A percentile compares a stretch with the other conserved stretches of the same genome.
Evolutionary conservation across 2,329 filamentous ascomycete species (phyloP).

Genomic region (Macrophomina phaseolina): DNA sequence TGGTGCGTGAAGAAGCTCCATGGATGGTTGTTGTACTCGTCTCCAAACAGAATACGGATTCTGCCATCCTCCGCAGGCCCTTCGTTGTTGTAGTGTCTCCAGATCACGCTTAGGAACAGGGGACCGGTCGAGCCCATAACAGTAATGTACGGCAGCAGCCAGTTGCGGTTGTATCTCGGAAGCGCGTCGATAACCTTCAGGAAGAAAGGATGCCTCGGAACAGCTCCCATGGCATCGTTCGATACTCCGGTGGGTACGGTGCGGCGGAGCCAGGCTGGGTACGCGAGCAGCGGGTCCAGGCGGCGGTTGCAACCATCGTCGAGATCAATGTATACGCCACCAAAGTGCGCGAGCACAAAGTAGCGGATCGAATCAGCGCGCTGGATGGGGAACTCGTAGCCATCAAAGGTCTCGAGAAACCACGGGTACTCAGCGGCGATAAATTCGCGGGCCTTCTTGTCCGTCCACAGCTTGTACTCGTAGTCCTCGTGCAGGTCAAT

Average conservation of each 20-base stretch:
- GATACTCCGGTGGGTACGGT: slow-evolving; percentile 79
- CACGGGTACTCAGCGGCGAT: slow-evolving; percentile 71
- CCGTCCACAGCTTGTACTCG: slow-evolving; percentile 83
- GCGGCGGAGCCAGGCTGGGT: slow-evolving; percentile 72
- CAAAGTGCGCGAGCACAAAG: slow-evolving; percentile 77
- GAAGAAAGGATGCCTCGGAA: slow-evolving; percentile 77
- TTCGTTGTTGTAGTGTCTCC: slow-evolving; percentile 72
- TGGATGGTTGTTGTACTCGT: slow-evolving; percentile 70
- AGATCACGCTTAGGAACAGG: slow-evolving; percentile 75
- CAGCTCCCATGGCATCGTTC: slow-evolving; percentile 79
- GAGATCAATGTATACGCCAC: slow-evolving; percentile 81
- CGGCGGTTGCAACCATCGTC: slow-evolving; percentile 75
- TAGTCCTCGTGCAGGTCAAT: slow-evolving; percentile 71
- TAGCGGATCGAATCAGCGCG: slow-evolving; percentile 80
- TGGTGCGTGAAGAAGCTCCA: slow-evolving; percentile 77
- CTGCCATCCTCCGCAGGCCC: slow-evolving; percentile 57
- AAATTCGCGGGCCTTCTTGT: slow-evolving; percentile 71
- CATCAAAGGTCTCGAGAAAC: slow-evolving; percentile 77
- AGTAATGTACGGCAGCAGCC: slow-evolving; percentile 74
- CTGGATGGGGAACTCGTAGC: slow-evolving; percentile 77
- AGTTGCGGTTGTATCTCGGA: slow-evolving; percentile 70
- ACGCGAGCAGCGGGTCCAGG: slow-evolving; percentile 70
- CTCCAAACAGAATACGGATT: slow-evolving; percentile 71
- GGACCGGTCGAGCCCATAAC: slow-evolving; percentile 82
- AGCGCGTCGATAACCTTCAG: slow-evolving; percentile 70